Evolutionary conservation across 1,284 basidiomycete species (phyloP).

Genomic region (Volvariella volvacea): DNA sequence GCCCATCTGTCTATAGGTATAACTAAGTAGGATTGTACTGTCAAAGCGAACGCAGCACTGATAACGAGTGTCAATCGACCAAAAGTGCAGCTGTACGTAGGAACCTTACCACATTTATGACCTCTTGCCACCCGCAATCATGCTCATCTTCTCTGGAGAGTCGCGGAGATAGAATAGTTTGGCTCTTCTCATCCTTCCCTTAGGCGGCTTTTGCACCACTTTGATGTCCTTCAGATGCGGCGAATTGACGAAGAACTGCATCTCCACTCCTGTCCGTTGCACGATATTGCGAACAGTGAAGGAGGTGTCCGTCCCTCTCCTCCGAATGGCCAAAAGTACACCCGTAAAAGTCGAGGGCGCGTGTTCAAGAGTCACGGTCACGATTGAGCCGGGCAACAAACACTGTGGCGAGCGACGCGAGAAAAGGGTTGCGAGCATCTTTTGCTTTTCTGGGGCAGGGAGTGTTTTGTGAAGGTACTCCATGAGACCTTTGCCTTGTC

Average conservation of each 20-base stretch:
- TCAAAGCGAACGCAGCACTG: too few relatives aligned
- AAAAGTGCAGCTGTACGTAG: too few relatives aligned
- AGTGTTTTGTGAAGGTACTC: constrained; percentile 63
- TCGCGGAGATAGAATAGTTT: constrained; percentile 77
- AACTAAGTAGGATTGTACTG: too few relatives aligned
- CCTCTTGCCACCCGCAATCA: constrained; percentile 54
- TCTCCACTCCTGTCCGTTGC: constrained; percentile 84
- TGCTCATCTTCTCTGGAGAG: constrained; percentile 75
- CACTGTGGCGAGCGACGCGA: constrained; percentile 60
- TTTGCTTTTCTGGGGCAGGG: constrained; percentile 60
- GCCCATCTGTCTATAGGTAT: too few relatives aligned
- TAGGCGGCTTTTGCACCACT: constrained; percentile 57
- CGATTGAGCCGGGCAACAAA: constrained; percentile 73
- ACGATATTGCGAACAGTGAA: constrained; percentile 85
- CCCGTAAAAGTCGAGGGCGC: constrained; percentile 80
- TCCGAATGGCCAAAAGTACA: constrained; percentile 73
- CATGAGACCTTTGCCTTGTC: constrained; percentile 75
- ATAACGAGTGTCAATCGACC: too few relatives aligned
- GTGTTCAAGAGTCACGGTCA: constrained; percentile 68
- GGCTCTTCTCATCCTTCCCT: constrained; percentile 59
- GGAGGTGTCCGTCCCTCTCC: constrained; percentile 77
- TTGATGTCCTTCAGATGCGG: constrained; percentile 84
- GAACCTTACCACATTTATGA: too few relatives aligned
- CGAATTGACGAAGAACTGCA: constrained; percentile 80
- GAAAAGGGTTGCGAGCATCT: constrained; percentile 64